Base-by-base conservation (phyloP, 202 grass and related monocot species). In the Hordeum pubiflorum region DNA sequence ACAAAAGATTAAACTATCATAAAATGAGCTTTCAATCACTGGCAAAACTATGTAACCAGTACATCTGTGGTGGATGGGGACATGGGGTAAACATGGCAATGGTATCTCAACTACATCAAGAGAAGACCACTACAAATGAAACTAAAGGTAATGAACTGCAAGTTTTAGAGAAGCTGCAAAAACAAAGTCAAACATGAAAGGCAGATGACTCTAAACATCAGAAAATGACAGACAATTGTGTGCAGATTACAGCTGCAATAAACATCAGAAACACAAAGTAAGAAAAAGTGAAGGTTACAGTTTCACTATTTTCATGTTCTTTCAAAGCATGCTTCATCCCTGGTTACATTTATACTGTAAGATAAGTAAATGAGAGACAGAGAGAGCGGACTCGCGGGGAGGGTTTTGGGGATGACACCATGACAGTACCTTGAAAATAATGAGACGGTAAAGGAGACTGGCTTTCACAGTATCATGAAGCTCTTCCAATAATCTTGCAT, bases 401-500 rank as follows among this genome's bases (percentile, higher is more conserved):
- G 3, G 40, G 2, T 61, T 22, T 41, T 34, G 60, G 24, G 74
- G 58, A 61, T 22, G 57, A 12, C 20, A 59, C 57, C 57, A 59
- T 21, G 26, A 48, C 29, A 17, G 73, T 69, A 97, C 94, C 91
- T 97, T 97, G 84, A 97, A 97, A 81, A 97, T 82, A 86, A 97
- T 94, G 41, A 97, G 86, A 38, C 79, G 88, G 72, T 97, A 94
- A 46, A 97, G 89, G 57, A 89, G 67, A 73, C 87, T 91, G 81
- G 94, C 91, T 82, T 89, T 94, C 58, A 75, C 81, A 65, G 86
- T 82, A 69, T 94, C 88, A 64, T 94, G 90, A 64, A 84, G 76
- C 37, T 97, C 89, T 89, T 97, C 94, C 38, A 94, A 85, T 80
- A 94, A 83, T 83, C 94, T 92, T 24, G 91, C 91, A 91, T 92